phyloP scores from a whole-genome alignment of 176 grass and related monocot species.

The Echinochloa phyllopogon region DNA sequence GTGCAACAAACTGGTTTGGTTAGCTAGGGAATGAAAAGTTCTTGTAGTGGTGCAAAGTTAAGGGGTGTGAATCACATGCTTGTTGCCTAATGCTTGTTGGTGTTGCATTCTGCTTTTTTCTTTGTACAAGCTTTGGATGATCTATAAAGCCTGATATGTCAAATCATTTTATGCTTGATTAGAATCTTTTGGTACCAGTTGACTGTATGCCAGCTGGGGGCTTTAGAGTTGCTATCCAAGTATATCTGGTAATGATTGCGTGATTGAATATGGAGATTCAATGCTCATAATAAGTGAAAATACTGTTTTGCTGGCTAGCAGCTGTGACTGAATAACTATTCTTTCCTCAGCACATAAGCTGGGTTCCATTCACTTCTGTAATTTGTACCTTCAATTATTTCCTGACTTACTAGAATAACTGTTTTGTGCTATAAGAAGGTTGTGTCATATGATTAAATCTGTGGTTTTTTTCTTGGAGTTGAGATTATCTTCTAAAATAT shows the following conservation, averaged over 20 bases:
- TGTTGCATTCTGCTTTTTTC: background rate
- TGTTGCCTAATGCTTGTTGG: background rate
- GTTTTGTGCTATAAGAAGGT: background rate
- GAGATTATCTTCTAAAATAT: background rate
- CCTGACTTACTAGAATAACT: background rate
- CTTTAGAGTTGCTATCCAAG: background rate
- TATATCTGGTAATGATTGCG: constrained; percentile 11
- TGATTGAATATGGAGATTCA: constrained; percentile 8
- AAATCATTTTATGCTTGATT: constrained; percentile 1
- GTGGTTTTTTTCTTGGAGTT: background rate
- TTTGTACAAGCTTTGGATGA: background rate
- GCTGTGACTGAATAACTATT: background rate
- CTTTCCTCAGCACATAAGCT: background rate
- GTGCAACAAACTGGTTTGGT: background rate
- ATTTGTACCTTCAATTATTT: background rate
- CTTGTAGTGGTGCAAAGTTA: background rate
- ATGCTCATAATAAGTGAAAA: background rate
- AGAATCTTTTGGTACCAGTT: background rate
- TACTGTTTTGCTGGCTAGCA: background rate
- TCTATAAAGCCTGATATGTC: background rate
- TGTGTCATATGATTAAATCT: background rate
- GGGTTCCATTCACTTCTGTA: constrained; percentile 4
- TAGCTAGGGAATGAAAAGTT: background rate
- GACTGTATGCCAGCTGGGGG: background rate
- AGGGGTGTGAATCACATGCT: background rate